These are phyloP conservation scores for Fusarium phyllophilum DNA, from an alignment of 2,329 filamentous ascomycete genomes.

Conservation along the genomic window DNA sequence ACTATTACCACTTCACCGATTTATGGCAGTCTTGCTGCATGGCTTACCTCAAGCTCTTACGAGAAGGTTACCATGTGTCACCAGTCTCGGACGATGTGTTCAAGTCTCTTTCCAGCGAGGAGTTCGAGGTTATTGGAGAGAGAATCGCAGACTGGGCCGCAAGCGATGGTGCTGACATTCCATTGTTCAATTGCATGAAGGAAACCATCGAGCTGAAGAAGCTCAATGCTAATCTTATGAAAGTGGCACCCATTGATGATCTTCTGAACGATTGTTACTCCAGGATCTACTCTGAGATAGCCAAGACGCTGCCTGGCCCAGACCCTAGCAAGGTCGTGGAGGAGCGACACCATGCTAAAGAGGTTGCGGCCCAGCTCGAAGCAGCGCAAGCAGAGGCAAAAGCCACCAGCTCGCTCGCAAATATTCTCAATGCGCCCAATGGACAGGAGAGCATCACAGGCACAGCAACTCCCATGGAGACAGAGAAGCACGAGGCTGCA, in stretches of 20 bases:
- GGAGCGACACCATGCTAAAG: conserved; percentile 56
- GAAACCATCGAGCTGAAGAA: conserved; percentile 70
- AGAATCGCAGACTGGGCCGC: conserved; percentile 66
- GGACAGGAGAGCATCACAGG: conserved; percentile 51
- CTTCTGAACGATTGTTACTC: conserved; percentile 93
- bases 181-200: conserved; percentile 64
- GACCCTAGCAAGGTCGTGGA: conserved; percentile 59
- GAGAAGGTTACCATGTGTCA: conserved; percentile 58
- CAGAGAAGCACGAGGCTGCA: conserved; percentile 55
- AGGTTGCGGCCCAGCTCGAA: conserved; percentile 53
- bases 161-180: conserved; percentile 50
- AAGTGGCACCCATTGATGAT: conserved; percentile 86
- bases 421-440: conserved; percentile 55
- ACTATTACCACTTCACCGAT: conserved; percentile 73
- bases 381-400: conserved; percentile 49
- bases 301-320: conserved; percentile 65
- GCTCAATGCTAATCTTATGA: conserved; percentile 89
- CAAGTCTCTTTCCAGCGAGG: conserved; percentile 63
- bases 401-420: conserved; percentile 52
- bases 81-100: conserved; percentile 64
- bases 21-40: conserved; percentile 67
- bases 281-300: conserved; percentile 75
- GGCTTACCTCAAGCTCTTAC: conserved; percentile 64
- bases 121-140: conserved; percentile 67
- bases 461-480: conserved; percentile 50